Conservation (phyloP, 1,284 basidiomycete species). For the Apiotrichum sp. region DNA sequence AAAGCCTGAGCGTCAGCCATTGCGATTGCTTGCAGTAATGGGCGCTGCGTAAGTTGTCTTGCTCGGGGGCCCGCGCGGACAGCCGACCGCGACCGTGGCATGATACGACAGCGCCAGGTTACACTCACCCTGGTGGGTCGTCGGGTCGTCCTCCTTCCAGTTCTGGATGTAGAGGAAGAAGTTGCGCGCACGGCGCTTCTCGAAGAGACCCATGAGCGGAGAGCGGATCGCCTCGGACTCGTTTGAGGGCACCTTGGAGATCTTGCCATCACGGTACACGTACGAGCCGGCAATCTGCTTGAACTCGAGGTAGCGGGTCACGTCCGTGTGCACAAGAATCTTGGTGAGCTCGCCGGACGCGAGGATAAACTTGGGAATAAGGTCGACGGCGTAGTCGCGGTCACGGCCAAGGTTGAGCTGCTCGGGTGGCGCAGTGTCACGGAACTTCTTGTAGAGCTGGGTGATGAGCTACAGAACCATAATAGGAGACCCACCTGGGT, state of each 20-base stretch:
- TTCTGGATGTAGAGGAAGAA: constrained; percentile 97
- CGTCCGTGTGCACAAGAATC: constrained; percentile 98
- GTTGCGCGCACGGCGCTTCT: constrained; percentile 96
- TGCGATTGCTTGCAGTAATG: no score
- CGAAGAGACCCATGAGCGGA: constrained; percentile 95
- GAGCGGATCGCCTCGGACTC: constrained; percentile 95
- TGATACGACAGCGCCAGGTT: no score
- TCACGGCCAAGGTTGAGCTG: constrained; percentile 68
- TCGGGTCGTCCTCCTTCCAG: constrained; percentile 90
- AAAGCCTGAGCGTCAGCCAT: constrained; percentile 55
- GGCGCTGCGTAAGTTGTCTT: no score
- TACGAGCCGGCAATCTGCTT: constrained; percentile 99
- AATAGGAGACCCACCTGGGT: constrained; percentile 83
- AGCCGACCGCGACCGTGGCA: no score
- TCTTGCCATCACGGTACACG: constrained; percentile 93
- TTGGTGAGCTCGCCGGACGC: constrained; percentile 95
- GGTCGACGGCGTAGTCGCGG: constrained; percentile 91
- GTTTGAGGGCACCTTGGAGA: constrained; percentile 96
- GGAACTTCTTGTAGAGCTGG: constrained; percentile 95
- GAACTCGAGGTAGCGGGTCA: constrained; percentile 98
- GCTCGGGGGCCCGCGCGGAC: no score
- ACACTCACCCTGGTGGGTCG: constrained; percentile 81
- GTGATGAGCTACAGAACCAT: no score
- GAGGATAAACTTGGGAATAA: constrained; percentile 95
- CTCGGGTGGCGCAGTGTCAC: constrained; percentile 57